Percentiles rank a stretch among this genome's conserved stretches.
Conservation (phyloP, 208 protist genomes). For the Leptomonas pyrrhocoris region DNA sequence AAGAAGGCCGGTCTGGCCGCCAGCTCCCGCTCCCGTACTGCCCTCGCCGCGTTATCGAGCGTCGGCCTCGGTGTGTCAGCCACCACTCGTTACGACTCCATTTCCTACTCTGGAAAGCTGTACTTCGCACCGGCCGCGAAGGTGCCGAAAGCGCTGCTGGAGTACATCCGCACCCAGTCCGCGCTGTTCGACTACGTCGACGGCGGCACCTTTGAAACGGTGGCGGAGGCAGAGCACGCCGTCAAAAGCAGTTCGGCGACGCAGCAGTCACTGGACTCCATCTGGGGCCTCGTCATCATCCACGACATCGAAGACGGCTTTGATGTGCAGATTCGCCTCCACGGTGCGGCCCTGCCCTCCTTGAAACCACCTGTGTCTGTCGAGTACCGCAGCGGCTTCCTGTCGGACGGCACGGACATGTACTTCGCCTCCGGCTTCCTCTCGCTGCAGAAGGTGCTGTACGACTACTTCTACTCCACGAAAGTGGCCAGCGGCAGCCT, state of each 20-base stretch:
- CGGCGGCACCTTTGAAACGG: conserved; percentile 65
- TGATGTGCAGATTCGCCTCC: conserved; percentile 72
- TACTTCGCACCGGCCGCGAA: conserved; percentile 66
- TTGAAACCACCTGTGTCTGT: conserved; percentile 32
- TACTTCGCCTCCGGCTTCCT: conserved; percentile 78
- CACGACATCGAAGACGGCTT: conserved; percentile 50
- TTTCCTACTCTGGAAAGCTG: conserved; percentile 52
- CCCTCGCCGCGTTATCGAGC: conserved; percentile 35
- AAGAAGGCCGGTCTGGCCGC: conserved; percentile 41
- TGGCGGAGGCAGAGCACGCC: conserved; percentile 50
- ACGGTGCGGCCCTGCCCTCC: conserved; percentile 51
- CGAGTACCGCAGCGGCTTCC: conserved; percentile 47
- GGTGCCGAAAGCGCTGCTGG: conserved; percentile 38
- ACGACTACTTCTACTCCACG: conserved; percentile 54
- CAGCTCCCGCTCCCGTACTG: conserved; percentile 20
- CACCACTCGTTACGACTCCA: conserved; percentile 53
- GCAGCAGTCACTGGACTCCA: conserved; percentile 16
- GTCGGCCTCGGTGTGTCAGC: conserved; percentile 39
- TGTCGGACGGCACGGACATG: conserved; percentile 62
- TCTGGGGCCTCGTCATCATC: conserved; percentile 34
- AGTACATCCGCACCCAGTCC: conserved; percentile 35
- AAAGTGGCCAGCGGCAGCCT: conserved; percentile 20
- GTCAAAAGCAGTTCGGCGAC: conserved; percentile 24
- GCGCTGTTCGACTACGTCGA: conserved; percentile 59
- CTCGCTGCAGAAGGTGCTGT: conserved; percentile 65